Percentiles rank a stretch among this genome's conserved stretches.
These are phyloP conservation scores for Seiridium unicorne DNA, from an alignment of 2,329 filamentous ascomycete genomes.

Conservation along the genomic window DNA sequence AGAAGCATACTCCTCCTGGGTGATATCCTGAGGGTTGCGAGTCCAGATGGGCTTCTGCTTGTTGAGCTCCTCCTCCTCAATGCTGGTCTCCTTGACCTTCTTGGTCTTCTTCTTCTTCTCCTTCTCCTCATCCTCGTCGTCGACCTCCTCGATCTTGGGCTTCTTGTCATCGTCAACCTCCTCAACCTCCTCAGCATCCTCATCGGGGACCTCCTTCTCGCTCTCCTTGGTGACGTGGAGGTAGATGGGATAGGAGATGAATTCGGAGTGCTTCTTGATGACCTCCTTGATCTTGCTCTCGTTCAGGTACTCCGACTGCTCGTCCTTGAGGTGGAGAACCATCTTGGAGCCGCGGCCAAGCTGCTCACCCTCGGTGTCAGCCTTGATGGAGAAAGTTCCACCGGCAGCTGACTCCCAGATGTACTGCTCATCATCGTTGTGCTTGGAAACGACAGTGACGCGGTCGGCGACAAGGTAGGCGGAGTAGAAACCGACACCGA, in stretches of 20 bases:
- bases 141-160: slow-evolving; percentile 91
- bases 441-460: slow-evolving; percentile 93
- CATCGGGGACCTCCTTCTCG: slow-evolving; percentile 97
- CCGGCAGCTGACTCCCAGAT: slow-evolving; percentile 97
- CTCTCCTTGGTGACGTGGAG: slow-evolving; percentile 99
- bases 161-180: slow-evolving; percentile 87
- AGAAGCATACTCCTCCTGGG: slow-evolving; percentile 91
- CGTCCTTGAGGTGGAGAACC: slow-evolving; percentile 98
- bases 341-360: slow-evolving; percentile 97
- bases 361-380: slow-evolving; percentile 87
- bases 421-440: slow-evolving; percentile 99
- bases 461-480: slow-evolving; percentile 98
- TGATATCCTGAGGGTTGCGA: slow-evolving; percentile 94
- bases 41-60: slow-evolving; percentile 99
- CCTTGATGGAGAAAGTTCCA: slow-evolving; percentile 90
- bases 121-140: slow-evolving; percentile 79
- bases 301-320: slow-evolving; percentile 97
- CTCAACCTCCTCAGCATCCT: slow-evolving; percentile 78
- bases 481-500: slow-evolving; percentile 99
- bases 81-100: slow-evolving; percentile 98
- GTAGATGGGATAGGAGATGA: slow-evolving; percentile 99
- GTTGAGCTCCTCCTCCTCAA: slow-evolving; percentile 99
- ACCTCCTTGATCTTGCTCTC: slow-evolving; percentile 99
- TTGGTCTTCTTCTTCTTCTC: slow-evolving; percentile 98
- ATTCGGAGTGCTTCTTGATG: slow-evolving; percentile 99